phyloP scores from a whole-genome alignment of 208 protist genomes.

The Strigomonas culicis region DNA sequence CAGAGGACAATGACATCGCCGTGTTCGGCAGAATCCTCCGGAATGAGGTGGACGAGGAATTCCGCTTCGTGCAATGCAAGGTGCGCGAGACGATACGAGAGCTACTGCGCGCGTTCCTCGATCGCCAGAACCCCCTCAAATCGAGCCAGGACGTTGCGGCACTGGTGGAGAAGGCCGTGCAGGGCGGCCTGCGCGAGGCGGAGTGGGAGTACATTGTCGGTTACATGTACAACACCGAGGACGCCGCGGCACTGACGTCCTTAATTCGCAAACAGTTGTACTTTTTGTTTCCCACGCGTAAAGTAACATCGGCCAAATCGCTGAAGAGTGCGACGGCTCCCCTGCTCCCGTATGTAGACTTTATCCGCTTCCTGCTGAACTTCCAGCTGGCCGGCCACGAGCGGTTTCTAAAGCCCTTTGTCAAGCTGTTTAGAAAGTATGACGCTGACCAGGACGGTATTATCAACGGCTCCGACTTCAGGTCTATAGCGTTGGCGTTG shows the following conservation, averaged over 20 bases:
- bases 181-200: constrained; percentile 46
- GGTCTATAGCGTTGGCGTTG: constrained; percentile 41
- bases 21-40: constrained; percentile 89
- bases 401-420: constrained; percentile 76
- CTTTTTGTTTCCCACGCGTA: not conserved
- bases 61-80: constrained; percentile 84
- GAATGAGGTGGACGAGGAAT: constrained; percentile 93
- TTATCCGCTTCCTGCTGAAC: constrained; percentile 77
- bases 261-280: constrained; percentile 53
- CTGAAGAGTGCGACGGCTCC: not conserved
- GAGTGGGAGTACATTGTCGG: constrained; percentile 84
- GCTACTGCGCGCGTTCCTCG: constrained; percentile 69
- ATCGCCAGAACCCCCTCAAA: constrained; percentile 40
- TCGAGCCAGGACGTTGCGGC: constrained; percentile 46
- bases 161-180: constrained; percentile 48
- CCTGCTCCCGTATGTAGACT: constrained; percentile 41
- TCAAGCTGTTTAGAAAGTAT: constrained; percentile 59
- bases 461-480: constrained; percentile 67
- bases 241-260: constrained; percentile 57
- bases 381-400: constrained; percentile 91
- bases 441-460: constrained; percentile 81
- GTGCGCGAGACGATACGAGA: constrained; percentile 80
- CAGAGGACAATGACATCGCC: constrained; percentile 86
- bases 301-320: too few relatives aligned
- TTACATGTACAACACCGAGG: constrained; percentile 88